Evolutionary conservation across 2,329 filamentous ascomycete species (phyloP).

Genomic region (Thermothelomyces thermophilus): DNA sequence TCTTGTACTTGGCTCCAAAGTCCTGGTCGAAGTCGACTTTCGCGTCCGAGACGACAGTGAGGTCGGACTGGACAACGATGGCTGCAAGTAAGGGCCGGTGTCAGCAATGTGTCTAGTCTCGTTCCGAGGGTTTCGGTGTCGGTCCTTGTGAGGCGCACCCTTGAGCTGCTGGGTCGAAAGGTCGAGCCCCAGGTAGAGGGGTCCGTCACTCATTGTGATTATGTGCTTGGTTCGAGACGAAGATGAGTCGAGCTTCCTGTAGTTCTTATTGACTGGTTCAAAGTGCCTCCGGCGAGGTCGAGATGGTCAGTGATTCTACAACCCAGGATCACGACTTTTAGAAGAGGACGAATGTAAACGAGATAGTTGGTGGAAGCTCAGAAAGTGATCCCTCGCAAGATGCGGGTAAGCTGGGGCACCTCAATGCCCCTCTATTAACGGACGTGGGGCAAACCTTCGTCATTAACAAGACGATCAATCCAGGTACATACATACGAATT

Average conservation of each 20-base stretch:
- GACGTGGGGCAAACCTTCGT: slow-evolving; percentile 17
- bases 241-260: too few species aligned
- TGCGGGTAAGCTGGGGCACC: not conserved
- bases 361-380: not conserved
- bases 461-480: slow-evolving; percentile 2
- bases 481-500: too few species aligned
- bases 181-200: slow-evolving; percentile 87
- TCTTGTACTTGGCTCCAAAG: slow-evolving; percentile 62
- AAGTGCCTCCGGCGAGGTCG: too few species aligned
- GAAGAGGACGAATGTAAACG: not conserved
- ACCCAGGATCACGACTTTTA: not conserved
- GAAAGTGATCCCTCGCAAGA: not conserved
- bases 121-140: not conserved
- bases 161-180: slow-evolving; percentile 96
- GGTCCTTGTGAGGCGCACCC: slow-evolving; percentile 43
- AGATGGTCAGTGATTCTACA: too few species aligned
- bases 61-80: slow-evolving; percentile 74
- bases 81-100: slow-evolving; percentile 40
- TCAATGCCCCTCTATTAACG: not conserved
- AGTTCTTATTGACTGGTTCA: too few species aligned
- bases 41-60: slow-evolving; percentile 74
- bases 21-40: slow-evolving; percentile 95
- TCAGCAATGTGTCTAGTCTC: not conserved
- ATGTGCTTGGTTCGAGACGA: not conserved
- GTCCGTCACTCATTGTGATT: slow-evolving; percentile 33